These are phyloP conservation scores for Byssoonygena ceratinophila DNA, from an alignment of 2,329 filamentous ascomycete species.

Conservation along the genomic window DNA sequence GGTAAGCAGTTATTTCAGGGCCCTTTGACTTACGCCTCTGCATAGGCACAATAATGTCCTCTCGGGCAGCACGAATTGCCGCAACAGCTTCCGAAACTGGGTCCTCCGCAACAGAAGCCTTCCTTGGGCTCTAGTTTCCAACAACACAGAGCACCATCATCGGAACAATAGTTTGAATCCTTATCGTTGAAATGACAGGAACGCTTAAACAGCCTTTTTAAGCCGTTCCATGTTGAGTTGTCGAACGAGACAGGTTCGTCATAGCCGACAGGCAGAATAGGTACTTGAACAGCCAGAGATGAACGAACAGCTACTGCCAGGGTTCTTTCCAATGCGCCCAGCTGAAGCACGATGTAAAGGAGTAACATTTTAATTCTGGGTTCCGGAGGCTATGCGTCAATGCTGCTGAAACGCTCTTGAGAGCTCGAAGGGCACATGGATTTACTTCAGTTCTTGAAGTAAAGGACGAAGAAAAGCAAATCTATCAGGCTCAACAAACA, in stretches of 20 bases:
- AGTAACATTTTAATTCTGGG: neutral
- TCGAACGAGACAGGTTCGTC: neutral
- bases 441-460: no score
- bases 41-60: neutral
- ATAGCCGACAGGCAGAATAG: neutral
- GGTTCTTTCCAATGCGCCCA: neutral
- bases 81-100: neutral
- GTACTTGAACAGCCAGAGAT: neutral
- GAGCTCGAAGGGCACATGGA: no score
- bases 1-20: no score
- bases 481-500: neutral
- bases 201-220: neutral
- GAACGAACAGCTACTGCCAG: neutral
- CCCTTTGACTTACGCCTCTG: slow-evolving; percentile 1
- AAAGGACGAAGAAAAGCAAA: no score
- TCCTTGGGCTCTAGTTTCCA: neutral
- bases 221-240: neutral
- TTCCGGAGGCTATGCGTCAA: no score
- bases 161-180: neutral
- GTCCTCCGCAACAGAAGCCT: neutral
- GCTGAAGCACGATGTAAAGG: neutral
- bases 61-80: neutral
- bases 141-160: neutral
- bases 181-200: neutral
- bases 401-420: no score